These are phyloP conservation scores for Epichloe brachyelytri DNA, from an alignment of 2,329 filamentous ascomycete species.

Conservation along the genomic window DNA sequence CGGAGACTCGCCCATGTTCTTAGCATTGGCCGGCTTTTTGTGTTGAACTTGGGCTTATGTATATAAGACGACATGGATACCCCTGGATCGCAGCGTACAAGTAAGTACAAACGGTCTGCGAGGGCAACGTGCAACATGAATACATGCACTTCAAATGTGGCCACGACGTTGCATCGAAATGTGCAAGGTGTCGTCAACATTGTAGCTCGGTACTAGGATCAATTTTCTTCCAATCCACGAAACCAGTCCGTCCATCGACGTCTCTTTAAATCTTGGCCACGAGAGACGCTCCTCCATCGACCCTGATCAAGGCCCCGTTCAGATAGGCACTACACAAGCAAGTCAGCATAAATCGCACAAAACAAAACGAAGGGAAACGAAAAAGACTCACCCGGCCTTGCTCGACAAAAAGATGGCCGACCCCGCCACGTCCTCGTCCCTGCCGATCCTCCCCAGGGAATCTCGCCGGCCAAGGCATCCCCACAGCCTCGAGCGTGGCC, in stretches of 20 bases:
- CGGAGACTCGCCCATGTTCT: too few relatives aligned
- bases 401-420: conserved; percentile 58
- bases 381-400: conserved; percentile 40
- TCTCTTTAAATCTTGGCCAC: conserved; percentile 28
- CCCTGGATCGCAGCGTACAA: background rate
- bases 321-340: conserved; percentile 33
- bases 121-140: too few relatives aligned
- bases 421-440: conserved; percentile 55
- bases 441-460: conserved; percentile 58
- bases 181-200: too few relatives aligned
- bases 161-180: too few relatives aligned
- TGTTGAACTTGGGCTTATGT: background rate
- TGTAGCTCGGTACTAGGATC: background rate
- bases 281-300: conserved; percentile 45
- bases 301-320: conserved; percentile 49
- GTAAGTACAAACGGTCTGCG: background rate
- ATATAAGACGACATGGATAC: background rate
- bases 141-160: too few relatives aligned
- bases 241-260: too few relatives aligned
- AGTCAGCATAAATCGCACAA: conserved; percentile 20
- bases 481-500: conserved; percentile 41
- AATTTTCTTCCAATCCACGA: too few relatives aligned
- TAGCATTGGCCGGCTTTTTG: background rate
- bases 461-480: conserved; percentile 40
- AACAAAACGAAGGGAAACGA: conserved; percentile 23